These are phyloP conservation scores for Exidia glandulosa DNA, from an alignment of 768 basidiomycete species.

Conservation along the genomic window DNA sequence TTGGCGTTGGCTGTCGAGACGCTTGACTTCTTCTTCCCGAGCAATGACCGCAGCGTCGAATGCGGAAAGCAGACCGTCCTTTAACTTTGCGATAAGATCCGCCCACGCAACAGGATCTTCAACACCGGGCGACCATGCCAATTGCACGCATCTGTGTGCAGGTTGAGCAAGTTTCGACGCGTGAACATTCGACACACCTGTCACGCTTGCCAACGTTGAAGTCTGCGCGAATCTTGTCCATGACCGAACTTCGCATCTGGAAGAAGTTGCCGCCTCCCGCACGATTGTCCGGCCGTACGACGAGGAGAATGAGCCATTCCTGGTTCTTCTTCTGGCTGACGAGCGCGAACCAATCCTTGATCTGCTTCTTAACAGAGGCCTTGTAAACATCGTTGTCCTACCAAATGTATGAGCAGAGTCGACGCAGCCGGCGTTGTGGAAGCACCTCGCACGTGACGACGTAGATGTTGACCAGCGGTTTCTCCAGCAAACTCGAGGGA, in stretches of 20 bases:
- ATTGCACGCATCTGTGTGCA: conserved; percentile 70
- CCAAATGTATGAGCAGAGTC: conserved; percentile 3
- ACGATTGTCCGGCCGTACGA: conserved; percentile 65
- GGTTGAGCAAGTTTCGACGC: conserved; percentile 1
- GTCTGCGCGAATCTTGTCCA: conserved; percentile 86
- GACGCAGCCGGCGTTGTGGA: conserved; percentile 31
- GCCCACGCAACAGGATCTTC: conserved; percentile 78
- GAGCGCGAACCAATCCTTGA: conserved; percentile 81
- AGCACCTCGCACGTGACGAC: conserved; percentile 83
- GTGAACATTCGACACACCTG: conserved; percentile 54
- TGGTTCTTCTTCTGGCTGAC: conserved; percentile 65
- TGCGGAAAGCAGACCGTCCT: conserved; percentile 73
- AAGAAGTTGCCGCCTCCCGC: conserved; percentile 56
- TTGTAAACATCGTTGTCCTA: conserved; percentile 73
- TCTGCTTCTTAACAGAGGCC: conserved; percentile 67
- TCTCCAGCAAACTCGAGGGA: conserved; percentile 69
- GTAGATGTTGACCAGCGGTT: conserved; percentile 77
- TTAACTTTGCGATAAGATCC: conserved; percentile 78
- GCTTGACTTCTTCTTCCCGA: conserved; percentile 82
- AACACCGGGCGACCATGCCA: conserved; percentile 60
- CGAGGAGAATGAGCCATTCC: conserved; percentile 88
- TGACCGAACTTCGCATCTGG: conserved; percentile 71
- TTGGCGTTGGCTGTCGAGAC: conserved; percentile 78
- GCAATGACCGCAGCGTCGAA: conserved; percentile 71
- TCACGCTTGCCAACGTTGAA: conserved; percentile 86